Percentiles rank a stretch among this genome's conserved stretches.
phyloP scores from a whole-genome alignment of 495 filamentous ascomycete genomes.

The Alectoria sarmentosa region DNA sequence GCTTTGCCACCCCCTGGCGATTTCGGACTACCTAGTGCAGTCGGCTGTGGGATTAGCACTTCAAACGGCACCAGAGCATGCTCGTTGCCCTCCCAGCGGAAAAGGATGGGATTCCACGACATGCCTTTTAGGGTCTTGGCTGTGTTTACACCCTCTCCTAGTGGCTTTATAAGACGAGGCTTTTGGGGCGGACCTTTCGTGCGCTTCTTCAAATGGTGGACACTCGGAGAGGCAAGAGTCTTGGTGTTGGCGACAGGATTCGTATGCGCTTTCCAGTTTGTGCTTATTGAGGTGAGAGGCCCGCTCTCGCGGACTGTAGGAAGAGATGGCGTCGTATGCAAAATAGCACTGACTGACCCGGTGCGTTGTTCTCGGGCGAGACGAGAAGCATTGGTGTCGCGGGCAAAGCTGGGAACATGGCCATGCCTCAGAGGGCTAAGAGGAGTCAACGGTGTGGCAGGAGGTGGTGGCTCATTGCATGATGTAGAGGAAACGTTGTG shows the following conservation, averaged over 20 bases:
- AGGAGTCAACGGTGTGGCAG: constrained; percentile 49
- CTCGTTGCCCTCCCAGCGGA: constrained; percentile 95
- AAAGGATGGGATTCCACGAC: constrained; percentile 81
- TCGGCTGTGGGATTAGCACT: constrained; percentile 33
- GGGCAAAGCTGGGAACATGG: constrained; percentile 74
- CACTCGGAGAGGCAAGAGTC: constrained; percentile 25
- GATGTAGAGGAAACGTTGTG: constrained; percentile 31
- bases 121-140: constrained; percentile 84
- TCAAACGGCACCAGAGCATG: constrained; percentile 74
- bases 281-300: constrained; percentile 56
- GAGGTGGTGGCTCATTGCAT: constrained; percentile 48
- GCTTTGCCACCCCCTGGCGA: constrained; percentile 53
- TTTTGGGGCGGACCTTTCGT: constrained; percentile 47
- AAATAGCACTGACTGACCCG: constrained; percentile 44
- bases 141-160: constrained; percentile 53
- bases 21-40: constrained; percentile 31
- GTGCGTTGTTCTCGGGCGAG: constrained; percentile 84
- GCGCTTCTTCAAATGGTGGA: constrained; percentile 49
- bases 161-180: constrained; percentile 64
- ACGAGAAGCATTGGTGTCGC: constrained; percentile 83
- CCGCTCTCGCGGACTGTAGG: constrained; percentile 41
- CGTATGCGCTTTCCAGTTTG: constrained; percentile 74
- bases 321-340: constrained; percentile 23
- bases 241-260: constrained; percentile 37
- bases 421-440: constrained; percentile 41